Evolutionary conservation across 1,284 basidiomycete genomes (phyloP).

Genomic region (Macrocystidia cucumis): DNA sequence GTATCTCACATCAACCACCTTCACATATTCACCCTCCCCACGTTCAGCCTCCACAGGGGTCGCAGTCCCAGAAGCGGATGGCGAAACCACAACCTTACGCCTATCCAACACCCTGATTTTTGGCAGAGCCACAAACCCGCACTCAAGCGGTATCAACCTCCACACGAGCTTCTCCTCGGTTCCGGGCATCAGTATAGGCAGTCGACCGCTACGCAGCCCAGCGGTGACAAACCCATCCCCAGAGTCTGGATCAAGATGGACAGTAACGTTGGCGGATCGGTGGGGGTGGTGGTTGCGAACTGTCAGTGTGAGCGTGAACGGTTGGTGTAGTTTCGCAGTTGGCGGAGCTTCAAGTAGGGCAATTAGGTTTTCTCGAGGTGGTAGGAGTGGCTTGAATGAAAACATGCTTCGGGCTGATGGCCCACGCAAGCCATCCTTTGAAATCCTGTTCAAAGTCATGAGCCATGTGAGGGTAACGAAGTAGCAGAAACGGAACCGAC

Average conservation of each 20-base stretch:
- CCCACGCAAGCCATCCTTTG: constrained; percentile 33
- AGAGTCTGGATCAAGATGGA: constrained; percentile 61
- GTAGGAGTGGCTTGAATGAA: constrained; percentile 47
- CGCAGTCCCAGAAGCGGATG: constrained; percentile 15
- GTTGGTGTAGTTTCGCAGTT: constrained; percentile 51
- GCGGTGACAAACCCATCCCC: constrained; percentile 64
- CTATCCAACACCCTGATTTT: constrained; percentile 50
- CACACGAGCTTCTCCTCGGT: constrained; percentile 56
- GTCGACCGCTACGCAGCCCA: constrained; percentile 54
- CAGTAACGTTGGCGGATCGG: constrained; percentile 56
- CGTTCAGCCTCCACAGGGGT: constrained; percentile 15
- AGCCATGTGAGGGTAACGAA: constrained; percentile 1
- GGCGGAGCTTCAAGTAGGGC: constrained; percentile 59
- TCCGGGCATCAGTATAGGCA: constrained; percentile 65
- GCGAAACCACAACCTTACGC: constrained; percentile 31
- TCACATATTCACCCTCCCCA: constrained; percentile 37
- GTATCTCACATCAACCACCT: constrained; percentile 44
- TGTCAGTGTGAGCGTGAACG: constrained; percentile 45
- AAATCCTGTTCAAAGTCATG: constrained; percentile 25
- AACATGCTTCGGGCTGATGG: constrained; percentile 40
- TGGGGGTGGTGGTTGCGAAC: constrained; percentile 58
- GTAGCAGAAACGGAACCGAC: constrained; percentile 24
- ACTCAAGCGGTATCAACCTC: constrained; percentile 65
- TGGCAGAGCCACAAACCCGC: constrained; percentile 56
- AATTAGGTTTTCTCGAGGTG: constrained; percentile 51